Percentiles rank a stretch among this genome's conserved stretches.
Evolutionary conservation across 1,139 yeast genomes (phyloP).

Genomic region (Kurtzmaniella quercitrusa): DNA sequence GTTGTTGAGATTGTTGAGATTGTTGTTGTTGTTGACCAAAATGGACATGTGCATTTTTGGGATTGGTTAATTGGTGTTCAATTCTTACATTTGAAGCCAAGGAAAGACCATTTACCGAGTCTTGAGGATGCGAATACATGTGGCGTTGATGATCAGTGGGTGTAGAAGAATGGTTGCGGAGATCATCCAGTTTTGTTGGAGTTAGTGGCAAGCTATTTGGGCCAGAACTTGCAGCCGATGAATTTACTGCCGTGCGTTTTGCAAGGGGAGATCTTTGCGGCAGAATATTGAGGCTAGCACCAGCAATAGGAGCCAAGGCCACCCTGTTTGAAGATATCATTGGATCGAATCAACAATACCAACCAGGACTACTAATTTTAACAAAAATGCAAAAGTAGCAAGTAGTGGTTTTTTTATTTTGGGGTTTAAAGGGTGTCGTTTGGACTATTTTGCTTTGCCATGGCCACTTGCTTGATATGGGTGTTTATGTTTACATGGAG

Average conservation of each 20-base stretch:
- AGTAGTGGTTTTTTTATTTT: background rate
- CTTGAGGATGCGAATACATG: background rate
- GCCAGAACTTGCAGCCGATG: background rate
- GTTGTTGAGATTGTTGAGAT: background rate
- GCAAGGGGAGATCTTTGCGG: slow-evolving; percentile 11
- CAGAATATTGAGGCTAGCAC: slow-evolving; percentile 24
- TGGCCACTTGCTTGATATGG: slow-evolving; percentile 2
- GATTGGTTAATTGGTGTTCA: background rate
- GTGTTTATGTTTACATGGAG: slow-evolving; percentile 2
- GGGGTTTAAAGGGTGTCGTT: background rate
- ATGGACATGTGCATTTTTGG: background rate
- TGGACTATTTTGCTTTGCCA: slow-evolving; percentile 1
- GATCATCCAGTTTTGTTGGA: slow-evolving; percentile 4
- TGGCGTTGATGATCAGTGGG: background rate
- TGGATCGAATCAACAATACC: background rate
- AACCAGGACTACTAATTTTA: background rate
- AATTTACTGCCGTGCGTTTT: background rate
- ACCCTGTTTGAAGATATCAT: slow-evolving; percentile 21
- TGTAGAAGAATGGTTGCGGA: background rate
- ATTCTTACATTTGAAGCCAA: background rate
- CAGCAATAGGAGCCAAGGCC: slow-evolving; percentile 36
- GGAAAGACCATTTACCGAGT: background rate
- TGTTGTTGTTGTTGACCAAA: background rate
- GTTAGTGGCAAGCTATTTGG: slow-evolving; percentile 5
- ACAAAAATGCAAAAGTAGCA: background rate